A percentile compares a stretch with the other conserved stretches of the same genome.
Evolutionary conservation across 768 basidiomycete species (phyloP).

Genomic region (Lentinula lateritia): DNA sequence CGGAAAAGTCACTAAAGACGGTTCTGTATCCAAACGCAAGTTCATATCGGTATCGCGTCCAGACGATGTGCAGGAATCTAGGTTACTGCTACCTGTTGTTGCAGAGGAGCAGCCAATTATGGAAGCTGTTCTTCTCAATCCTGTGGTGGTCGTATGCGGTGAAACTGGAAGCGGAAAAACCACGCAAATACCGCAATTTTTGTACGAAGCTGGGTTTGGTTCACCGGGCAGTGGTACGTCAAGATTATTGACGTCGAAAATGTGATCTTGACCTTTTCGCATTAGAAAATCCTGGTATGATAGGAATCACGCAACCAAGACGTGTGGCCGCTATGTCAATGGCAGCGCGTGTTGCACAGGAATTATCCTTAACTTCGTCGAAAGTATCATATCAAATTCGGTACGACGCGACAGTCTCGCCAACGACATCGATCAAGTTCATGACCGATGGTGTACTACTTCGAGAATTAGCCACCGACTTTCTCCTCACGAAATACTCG

Average conservation of each 20-base stretch:
- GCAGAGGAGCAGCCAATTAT: slow-evolving; percentile 93
- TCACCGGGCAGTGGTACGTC: slow-evolving; percentile 68
- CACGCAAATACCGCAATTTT: slow-evolving; percentile 95
- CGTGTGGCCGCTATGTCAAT: slow-evolving; percentile 97
- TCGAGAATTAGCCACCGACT: slow-evolving; percentile 88
- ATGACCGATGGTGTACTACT: slow-evolving; percentile 99
- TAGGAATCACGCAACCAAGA: slow-evolving; percentile 95
- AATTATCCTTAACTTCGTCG: slow-evolving; percentile 78
- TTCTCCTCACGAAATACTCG: slow-evolving; percentile 90
- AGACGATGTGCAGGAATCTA: slow-evolving; percentile 65
- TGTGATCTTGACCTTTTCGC: not conserved
- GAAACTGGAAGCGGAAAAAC: slow-evolving; percentile 99
- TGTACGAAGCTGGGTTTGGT: slow-evolving; percentile 97
- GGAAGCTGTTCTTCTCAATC: slow-evolving; percentile 83
- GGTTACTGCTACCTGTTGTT: slow-evolving; percentile 81
- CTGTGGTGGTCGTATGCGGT: slow-evolving; percentile 79
- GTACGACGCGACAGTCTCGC: slow-evolving; percentile 90
- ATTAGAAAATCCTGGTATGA: slow-evolving; percentile 94
- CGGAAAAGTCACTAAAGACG: slow-evolving; percentile 6
- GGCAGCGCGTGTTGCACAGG: slow-evolving; percentile 88
- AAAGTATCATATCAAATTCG: slow-evolving; percentile 95
- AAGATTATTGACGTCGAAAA: too few species aligned
- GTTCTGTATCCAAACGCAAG: slow-evolving; percentile 27
- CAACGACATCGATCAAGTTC: slow-evolving; percentile 92
- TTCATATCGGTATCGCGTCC: slow-evolving; percentile 56